Evolutionary conservation across 306 rosid genomes (phyloP).

Genomic region (Aeschynomene evenia): DNA sequence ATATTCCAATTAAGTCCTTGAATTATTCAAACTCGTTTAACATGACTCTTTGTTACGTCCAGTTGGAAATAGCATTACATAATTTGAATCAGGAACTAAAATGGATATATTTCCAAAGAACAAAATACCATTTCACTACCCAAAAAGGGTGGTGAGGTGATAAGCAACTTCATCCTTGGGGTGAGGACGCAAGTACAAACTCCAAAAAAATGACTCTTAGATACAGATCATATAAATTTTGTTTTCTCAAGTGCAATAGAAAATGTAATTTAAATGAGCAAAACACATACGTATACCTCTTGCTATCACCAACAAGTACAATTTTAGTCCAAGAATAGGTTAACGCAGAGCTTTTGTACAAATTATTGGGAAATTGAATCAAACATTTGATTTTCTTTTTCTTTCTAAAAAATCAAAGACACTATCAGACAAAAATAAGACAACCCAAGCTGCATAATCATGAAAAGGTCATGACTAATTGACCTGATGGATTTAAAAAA

Average conservation of each 20-base stretch:
- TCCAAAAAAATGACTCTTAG: too few species aligned
- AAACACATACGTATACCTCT: too few species aligned
- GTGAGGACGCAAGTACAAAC: too few species aligned
- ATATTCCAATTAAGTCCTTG: neutral
- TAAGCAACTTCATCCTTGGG: too few species aligned
- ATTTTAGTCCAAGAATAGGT: neutral
- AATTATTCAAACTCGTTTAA: neutral
- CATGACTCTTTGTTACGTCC: neutral
- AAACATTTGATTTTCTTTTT: neutral
- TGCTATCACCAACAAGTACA: too few species aligned
- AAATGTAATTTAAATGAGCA: too few species aligned
- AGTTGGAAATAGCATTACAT: neutral
- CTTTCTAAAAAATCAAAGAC: neutral
- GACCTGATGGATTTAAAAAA: too few species aligned
- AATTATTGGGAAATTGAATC: neutral
- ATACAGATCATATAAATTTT: too few species aligned
- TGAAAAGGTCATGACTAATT: too few species aligned
- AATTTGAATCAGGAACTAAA: neutral
- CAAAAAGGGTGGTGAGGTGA: too few species aligned
- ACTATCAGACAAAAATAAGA: neutral
- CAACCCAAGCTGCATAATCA: too few species aligned
- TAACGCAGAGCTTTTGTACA: neutral
- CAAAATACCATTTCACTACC: constrained; percentile 2
- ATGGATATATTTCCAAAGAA: neutral
- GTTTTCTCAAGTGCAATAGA: too few species aligned